Conservation (phyloP, 2,329 filamentous ascomycete species). For the Aspergillus transmontanensis region DNA sequence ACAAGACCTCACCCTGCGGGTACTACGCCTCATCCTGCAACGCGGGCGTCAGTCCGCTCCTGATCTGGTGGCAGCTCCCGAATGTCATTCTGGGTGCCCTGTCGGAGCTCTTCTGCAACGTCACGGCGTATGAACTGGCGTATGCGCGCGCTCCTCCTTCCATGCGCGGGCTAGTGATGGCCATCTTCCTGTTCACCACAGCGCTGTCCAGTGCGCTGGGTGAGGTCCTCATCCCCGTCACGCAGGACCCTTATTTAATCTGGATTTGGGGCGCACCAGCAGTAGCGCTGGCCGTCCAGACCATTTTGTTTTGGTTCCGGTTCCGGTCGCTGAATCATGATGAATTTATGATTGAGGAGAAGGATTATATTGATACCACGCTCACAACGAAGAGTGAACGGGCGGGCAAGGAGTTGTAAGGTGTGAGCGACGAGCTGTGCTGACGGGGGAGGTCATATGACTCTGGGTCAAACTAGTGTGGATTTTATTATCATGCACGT, state of each 20-base stretch:
- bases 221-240: neutral
- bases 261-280: neutral
- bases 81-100: constrained; percentile 41
- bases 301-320: neutral
- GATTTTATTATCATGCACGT: too few relatives aligned
- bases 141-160: constrained; percentile 46
- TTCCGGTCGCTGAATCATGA: neutral
- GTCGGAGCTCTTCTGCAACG: constrained; percentile 46
- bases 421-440: neutral
- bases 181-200: constrained; percentile 45
- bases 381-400: neutral
- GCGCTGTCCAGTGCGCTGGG: constrained; percentile 31
- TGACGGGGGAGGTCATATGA: neutral
- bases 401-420: neutral
- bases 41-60: constrained; percentile 40
- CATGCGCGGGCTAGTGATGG: constrained; percentile 48
- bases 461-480: too few relatives aligned
- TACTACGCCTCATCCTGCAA: constrained; percentile 43
- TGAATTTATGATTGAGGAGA: neutral
- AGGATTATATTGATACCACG: neutral
- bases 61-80: constrained; percentile 49
- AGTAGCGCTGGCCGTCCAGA: neutral
- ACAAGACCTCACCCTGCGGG: constrained; percentile 50
- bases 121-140: constrained; percentile 50
- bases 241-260: neutral